Base-by-base conservation (phyloP, 139 green algal genomes). In the Closterium sp. region DNA sequence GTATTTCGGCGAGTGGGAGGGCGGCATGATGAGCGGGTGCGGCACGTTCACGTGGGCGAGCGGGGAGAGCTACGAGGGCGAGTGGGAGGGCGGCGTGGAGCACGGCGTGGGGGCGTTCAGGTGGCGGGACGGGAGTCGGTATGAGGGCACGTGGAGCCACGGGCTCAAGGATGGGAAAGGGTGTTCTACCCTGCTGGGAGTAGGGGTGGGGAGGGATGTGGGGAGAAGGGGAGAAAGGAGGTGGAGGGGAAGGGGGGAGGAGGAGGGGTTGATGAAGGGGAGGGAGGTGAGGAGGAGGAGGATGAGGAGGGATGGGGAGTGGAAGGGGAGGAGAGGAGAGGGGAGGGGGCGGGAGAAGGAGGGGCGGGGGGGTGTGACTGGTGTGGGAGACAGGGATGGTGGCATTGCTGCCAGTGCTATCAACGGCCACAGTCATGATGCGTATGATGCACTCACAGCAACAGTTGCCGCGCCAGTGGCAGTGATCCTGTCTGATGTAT, bases 1-100 rank as follows among this genome's bases (percentile, higher is more conserved):
- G 88, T 95, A 98, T 33, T 95, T 76, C 19, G 94, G 97, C 69
- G 97, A 98, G 90, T 99, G 97, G 97, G 64, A 91, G 35, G 93
- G 64, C 8, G 97, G 97, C 28, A 91, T 86, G 21, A 98, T 99
- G 96, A 91, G 96, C 66, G 97, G 97, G n/a, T 94, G 96, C 64
- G 97, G 97, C 86, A 98, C 96, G 7, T 98, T 98, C 87, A 95
- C 96, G n/a, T 99, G 97, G 97, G 91, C 88, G n/a, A 96, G 90
- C 33, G 95, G 96, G 31, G 97, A 99, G 88, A 91, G 96, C 21
- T 98, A 98, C 88, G 97, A 98, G 86, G 97, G 97, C 3, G 95
- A 98, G 84, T 99, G 96, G 96, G 34, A 69, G 92, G 95, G 96
- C 19, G 96, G 96, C 2, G 88, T 92, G 32, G 96, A 97, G 90